Evolutionary conservation across 2,329 filamentous ascomycete species (phyloP), one percentile per base, ranked within the genome.

Genomic region (Ophiostoma ulmi): DNA sequence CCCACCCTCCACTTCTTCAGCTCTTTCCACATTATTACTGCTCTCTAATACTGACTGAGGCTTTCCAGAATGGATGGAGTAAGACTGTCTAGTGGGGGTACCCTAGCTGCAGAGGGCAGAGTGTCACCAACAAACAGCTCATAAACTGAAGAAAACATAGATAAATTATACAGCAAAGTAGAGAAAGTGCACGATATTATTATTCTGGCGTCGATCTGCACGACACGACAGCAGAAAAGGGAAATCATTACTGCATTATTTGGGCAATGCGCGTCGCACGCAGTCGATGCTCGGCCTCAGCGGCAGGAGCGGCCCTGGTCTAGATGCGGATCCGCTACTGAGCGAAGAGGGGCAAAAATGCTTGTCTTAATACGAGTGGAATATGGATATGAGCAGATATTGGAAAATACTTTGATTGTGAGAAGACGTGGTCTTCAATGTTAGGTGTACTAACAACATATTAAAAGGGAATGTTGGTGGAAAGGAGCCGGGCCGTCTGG

Each of bases 341-440:
- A 65, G 63, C 36, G 11, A 39, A 38, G 63, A 65, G 63, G 63
- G 63, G 63, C 63, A 39, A 20, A 63, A 65, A 65, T 65, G 63
- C 63, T 65, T 65, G 63, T 65, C 63, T 65, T 20, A 5, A 65
- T 65, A 38, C 36, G 63, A 65, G 17, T 38, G 63, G 35, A 35
- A 22, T 38, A 14, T 22, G 63, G 10, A 38, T 22, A 39, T n/a
- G 63, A 5, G 35, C 11, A 35, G 61, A 36, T 20, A 38, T 6
- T 39, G 63, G 52, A 58, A 10, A 10, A 26, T 26, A 22, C 10
- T 26, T 5, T 22, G n/a, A 26, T 8, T 22, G 11, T 58, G 10
- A 10, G 10, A 26, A 44, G 44, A 6, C 44, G 44, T 55, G 22
- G 22, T 20, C 5, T 55, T 26, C n/a, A 3, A 26, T 58, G 52